Evolutionary conservation across 352 stramenopile species (phyloP).

Genomic region (Phytophthora sojae): DNA sequence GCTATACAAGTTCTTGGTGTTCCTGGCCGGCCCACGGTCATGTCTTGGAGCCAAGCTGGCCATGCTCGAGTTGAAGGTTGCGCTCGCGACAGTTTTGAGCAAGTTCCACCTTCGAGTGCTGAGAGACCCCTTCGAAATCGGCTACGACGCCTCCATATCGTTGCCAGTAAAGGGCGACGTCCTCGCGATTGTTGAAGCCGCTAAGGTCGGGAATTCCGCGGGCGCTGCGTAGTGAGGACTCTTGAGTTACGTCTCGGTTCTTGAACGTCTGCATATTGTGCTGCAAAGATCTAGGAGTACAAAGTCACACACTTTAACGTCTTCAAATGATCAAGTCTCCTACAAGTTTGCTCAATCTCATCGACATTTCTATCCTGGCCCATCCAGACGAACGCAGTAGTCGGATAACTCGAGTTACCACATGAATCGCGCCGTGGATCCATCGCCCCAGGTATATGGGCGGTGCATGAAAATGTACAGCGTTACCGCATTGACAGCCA

Average conservation of each 20-base stretch:
- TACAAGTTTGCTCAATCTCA: neutral
- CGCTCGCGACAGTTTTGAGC: constrained; percentile 49
- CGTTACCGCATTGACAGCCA: constrained; percentile 68
- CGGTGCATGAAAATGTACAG: constrained; percentile 78
- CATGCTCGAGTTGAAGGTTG: constrained; percentile 72
- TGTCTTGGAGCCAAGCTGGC: constrained; percentile 70
- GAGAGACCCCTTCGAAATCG: constrained; percentile 42
- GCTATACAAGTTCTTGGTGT: constrained; percentile 74
- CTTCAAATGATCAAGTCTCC: constrained; percentile 5
- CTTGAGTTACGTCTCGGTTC: neutral
- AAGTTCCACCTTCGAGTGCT: constrained; percentile 41
- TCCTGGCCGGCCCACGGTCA: constrained; percentile 66
- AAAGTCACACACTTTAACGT: neutral
- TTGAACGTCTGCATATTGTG: constrained; percentile 5
- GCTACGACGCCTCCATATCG: constrained; percentile 51
- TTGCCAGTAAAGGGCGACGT: constrained; percentile 51
- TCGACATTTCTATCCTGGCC: constrained; percentile 8
- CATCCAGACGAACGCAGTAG: no score
- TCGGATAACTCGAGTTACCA: constrained; percentile 55
- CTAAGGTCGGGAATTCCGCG: constrained; percentile 16
- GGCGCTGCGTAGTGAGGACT: constrained; percentile 21
- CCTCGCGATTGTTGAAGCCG: constrained; percentile 32
- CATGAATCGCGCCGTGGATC: constrained; percentile 85
- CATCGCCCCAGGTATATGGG: constrained; percentile 84
- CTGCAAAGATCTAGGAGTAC: neutral